Percentiles rank a stretch among this genome's conserved stretches.
Evolutionary conservation across 78 protist genomes (phyloP).

Genomic region (Dictyostelium discoideum): DNA sequence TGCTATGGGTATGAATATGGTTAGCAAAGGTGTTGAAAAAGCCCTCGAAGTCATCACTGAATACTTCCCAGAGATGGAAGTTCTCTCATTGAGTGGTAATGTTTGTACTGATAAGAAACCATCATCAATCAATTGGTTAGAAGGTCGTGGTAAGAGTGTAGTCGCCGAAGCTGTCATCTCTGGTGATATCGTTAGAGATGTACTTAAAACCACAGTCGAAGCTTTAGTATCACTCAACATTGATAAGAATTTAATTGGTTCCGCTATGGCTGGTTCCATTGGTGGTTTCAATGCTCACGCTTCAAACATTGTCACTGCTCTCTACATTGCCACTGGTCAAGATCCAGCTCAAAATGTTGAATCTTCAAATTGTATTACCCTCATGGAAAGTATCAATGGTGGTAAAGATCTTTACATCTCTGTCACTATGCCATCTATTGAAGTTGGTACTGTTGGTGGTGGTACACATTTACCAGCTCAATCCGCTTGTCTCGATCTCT

Average conservation of each 20-base stretch:
- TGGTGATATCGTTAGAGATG: conserved; percentile 81
- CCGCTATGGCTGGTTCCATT: conserved; percentile 97
- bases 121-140: conserved; percentile 94
- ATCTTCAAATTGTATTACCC: conserved; percentile 94
- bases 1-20: conserved; percentile 98
- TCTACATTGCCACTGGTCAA: conserved; percentile 97
- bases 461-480: conserved; percentile 97
- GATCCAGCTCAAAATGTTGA: conserved; percentile 99
- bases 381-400: conserved; percentile 84
- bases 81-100: conserved; percentile 91
- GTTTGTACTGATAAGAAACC: conserved; percentile 96
- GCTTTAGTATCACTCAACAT: conserved; percentile 80
- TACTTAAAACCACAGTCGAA: conserved; percentile 85
- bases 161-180: conserved; percentile 93
- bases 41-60: conserved; percentile 71
- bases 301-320: conserved; percentile 96
- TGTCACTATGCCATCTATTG: conserved; percentile 96
- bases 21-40: conserved; percentile 89
- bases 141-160: conserved; percentile 95
- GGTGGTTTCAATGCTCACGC: conserved; percentile 99
- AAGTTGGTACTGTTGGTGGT: conserved; percentile 99
- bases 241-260: conserved; percentile 96
- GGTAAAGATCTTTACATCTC: conserved; percentile 84
- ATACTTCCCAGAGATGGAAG: conserved; percentile 85
- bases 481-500: conserved; percentile 86